These are phyloP conservation scores for Teratosphaeria destructans DNA, from an alignment of 2,329 filamentous ascomycete species.

Conservation along the genomic window DNA sequence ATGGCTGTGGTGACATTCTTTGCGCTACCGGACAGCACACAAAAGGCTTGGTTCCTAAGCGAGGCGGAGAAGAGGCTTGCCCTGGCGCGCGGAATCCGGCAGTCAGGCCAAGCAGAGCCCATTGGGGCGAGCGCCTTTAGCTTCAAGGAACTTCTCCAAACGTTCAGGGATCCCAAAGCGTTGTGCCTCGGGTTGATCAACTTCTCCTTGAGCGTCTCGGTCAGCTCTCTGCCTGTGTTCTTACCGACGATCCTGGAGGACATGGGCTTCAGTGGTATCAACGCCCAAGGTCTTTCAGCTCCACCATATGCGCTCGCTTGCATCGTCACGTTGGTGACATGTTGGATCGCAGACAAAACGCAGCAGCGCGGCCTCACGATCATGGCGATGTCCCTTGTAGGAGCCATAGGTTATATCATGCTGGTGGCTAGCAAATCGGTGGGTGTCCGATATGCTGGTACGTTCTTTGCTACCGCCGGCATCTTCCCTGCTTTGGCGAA, in stretches of 20 bases:
- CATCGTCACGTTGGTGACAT: conserved; percentile 26
- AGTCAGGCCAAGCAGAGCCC: conserved; percentile 38
- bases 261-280: conserved; percentile 58
- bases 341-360: conserved; percentile 27
- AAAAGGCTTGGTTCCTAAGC: conserved; percentile 38
- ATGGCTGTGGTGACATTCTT: not conserved
- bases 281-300: conserved; percentile 49
- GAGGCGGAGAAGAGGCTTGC: conserved; percentile 50
- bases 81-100: conserved; percentile 31
- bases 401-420: conserved; percentile 31
- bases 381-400: conserved; percentile 23
- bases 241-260: conserved; percentile 33
- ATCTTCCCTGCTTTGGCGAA: conserved; percentile 13
- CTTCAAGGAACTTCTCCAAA: conserved; percentile 36
- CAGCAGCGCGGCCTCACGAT: conserved; percentile 30
- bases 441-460: conserved; percentile 24
- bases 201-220: conserved; percentile 49
- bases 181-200: conserved; percentile 38
- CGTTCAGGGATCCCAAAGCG: conserved; percentile 27
- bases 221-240: conserved; percentile 39
- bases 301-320: conserved; percentile 32
- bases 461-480: conserved; percentile 20
- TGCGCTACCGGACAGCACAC: not conserved
- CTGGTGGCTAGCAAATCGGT: conserved; percentile 12
- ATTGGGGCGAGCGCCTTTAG: conserved; percentile 27